Conservation (phyloP, 2,329 filamentous ascomycete genomes). For the Exophiala sideris region DNA sequence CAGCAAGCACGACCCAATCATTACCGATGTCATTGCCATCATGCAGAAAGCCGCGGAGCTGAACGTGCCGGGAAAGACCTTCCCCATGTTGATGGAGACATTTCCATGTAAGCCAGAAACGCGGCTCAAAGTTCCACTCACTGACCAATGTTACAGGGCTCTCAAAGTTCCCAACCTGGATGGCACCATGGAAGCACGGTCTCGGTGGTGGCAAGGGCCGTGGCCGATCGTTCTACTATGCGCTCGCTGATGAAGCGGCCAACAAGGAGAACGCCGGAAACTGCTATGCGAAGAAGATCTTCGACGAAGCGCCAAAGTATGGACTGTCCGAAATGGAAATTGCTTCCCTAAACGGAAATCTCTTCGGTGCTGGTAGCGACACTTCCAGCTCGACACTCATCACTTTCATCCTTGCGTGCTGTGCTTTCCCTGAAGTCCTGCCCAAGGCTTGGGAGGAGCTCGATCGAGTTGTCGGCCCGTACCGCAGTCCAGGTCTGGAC, state of each 20-base stretch:
- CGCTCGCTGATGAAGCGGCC: conserved; percentile 50
- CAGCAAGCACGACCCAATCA: conserved; percentile 54
- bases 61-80: conserved; percentile 54
- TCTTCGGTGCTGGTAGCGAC: conserved; percentile 33
- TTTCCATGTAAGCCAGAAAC: conserved; percentile 39
- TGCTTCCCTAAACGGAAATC: conserved; percentile 46
- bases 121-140: not conserved
- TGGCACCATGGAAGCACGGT: conserved; percentile 52
- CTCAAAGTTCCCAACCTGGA: conserved; percentile 47
- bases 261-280: conserved; percentile 38
- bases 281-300: conserved; percentile 48
- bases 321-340: conserved; percentile 46
- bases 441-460: conserved; percentile 47
- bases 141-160: conserved; percentile 31
- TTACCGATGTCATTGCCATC: conserved; percentile 58
- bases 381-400: conserved; percentile 32
- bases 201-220: conserved; percentile 44
- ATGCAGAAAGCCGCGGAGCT: conserved; percentile 59
- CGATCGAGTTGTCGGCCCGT: conserved; percentile 49
- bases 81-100: conserved; percentile 57
- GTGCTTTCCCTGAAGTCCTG: conserved; percentile 43
- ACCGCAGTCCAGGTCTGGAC: conserved; percentile 47
- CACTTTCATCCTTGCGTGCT: conserved; percentile 32
- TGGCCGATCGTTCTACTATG: conserved; percentile 52
- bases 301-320: conserved; percentile 48